A percentile compares a stretch with the other conserved stretches of the same genome.
phyloP scores from a whole-genome alignment of 2,329 filamentous ascomycete genomes.

The Didymella glomerata region DNA sequence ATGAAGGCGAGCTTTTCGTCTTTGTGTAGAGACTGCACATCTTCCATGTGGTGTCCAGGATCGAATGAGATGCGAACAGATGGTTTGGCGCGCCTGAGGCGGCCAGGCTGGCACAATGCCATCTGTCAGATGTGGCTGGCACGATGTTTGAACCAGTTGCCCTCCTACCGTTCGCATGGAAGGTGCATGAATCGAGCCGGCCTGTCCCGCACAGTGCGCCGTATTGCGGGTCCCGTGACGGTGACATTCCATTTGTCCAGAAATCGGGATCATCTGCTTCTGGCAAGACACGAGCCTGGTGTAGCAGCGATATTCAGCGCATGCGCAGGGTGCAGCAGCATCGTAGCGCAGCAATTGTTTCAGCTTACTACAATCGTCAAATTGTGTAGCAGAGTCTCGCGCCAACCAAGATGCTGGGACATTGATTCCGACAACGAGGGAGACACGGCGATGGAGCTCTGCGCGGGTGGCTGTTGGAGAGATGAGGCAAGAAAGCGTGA shows the following conservation, averaged over 20 bases:
- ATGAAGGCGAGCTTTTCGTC: conserved; percentile 16
- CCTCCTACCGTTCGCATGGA: conserved; percentile 46
- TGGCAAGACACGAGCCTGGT: conserved; percentile 17
- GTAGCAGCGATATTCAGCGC: conserved; percentile 29
- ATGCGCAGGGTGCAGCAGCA: conserved; percentile 25
- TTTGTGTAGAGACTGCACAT: conserved; percentile 13
- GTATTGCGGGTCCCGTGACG: conserved; percentile 40
- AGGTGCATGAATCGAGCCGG: conserved; percentile 35
- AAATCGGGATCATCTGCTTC: conserved; percentile 8
- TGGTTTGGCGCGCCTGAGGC: conserved; percentile 49
- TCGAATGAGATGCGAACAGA: conserved; percentile 47
- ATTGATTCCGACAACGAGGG: conserved; percentile 30
- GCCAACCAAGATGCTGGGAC: conserved; percentile 36
- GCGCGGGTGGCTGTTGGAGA: conserved; percentile 39
- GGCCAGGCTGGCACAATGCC: conserved; percentile 26
- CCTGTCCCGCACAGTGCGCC: conserved; percentile 31
- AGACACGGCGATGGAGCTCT: conserved; percentile 33
- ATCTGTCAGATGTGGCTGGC: conserved; percentile 39
- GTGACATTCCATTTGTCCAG: conserved; percentile 20
- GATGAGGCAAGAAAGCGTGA: conserved; percentile 41
- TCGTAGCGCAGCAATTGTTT: conserved; percentile 38
- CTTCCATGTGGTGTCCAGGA: conserved; percentile 23
- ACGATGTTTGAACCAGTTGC: conserved; percentile 14
- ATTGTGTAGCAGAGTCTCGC: conserved; percentile 38
- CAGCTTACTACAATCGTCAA: conserved; percentile 37